Evolutionary conservation across 495 filamentous ascomycete genomes (phyloP).

Genomic region (Daldinia childiae): DNA sequence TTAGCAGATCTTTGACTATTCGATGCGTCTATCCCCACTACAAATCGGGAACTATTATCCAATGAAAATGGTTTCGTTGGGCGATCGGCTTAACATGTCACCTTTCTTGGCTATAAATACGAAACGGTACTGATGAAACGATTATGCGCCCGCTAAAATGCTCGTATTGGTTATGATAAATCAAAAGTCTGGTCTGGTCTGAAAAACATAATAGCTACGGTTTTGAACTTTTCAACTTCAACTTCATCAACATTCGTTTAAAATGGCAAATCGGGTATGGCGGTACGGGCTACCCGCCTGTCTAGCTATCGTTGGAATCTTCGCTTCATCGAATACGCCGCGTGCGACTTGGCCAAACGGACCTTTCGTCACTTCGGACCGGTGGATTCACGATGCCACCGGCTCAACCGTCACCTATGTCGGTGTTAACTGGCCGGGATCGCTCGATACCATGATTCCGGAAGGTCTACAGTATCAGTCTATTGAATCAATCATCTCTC

Average conservation of each 20-base stretch:
- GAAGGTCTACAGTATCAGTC: slow-evolving; percentile 67
- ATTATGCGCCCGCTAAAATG: slow-evolving; percentile 28
- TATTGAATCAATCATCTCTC: slow-evolving; percentile 58
- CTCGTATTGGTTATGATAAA: slow-evolving; percentile 14
- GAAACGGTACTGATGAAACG: slow-evolving; percentile 23
- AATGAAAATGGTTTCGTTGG: slow-evolving; percentile 16
- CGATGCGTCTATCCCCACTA: slow-evolving; percentile 19
- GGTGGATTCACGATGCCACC: slow-evolving; percentile 61
- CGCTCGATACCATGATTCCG: slow-evolving; percentile 64
- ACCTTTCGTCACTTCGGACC: slow-evolving; percentile 50
- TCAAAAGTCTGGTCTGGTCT: not conserved
- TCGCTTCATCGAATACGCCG: slow-evolving; percentile 23
- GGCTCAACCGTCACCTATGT: slow-evolving; percentile 58
- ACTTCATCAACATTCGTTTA: slow-evolving; percentile 23
- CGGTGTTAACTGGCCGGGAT: slow-evolving; percentile 67
- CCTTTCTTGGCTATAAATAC: slow-evolving; percentile 31
- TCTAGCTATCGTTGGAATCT: slow-evolving; percentile 14
- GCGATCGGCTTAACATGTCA: slow-evolving; percentile 26
- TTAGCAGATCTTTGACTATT: slow-evolving; percentile 18
- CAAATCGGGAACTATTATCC: slow-evolving; percentile 17
- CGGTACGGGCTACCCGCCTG: slow-evolving; percentile 17
- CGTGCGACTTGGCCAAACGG: slow-evolving; percentile 47
- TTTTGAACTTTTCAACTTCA: slow-evolving; percentile 19
- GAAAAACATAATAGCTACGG: slow-evolving; percentile 1
- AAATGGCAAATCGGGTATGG: slow-evolving; percentile 17